Evolutionary conservation across 164 flowering plant genomes (phyloP).

Genomic region (Dillenia turbinata): DNA sequence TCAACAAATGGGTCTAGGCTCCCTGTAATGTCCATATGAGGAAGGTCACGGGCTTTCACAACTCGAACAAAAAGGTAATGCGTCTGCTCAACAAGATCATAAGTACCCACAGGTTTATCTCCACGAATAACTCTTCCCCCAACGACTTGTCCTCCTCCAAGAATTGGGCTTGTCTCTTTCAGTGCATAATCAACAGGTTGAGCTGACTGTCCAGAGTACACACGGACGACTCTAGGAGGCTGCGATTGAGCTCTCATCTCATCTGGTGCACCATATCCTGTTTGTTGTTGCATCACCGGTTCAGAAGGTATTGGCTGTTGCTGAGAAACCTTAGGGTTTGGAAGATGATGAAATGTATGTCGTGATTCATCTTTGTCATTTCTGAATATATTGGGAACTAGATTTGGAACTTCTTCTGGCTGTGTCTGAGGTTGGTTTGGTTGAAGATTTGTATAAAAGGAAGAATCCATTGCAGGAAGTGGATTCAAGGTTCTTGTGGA

Average conservation of each 20-base stretch:
- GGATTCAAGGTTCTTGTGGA: conserved; percentile 55
- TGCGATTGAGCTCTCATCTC: conserved; percentile 30
- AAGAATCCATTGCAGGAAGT: conserved; percentile 33
- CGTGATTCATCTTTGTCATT: conserved; percentile 28
- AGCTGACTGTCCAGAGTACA: conserved; percentile 31
- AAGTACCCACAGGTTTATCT: conserved; percentile 28
- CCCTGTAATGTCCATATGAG: neutral
- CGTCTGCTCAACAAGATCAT: conserved; percentile 40
- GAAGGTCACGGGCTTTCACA: conserved; percentile 22
- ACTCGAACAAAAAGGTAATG: conserved; percentile 30
- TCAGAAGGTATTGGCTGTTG: conserved; percentile 6
- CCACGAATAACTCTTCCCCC: conserved; percentile 46
- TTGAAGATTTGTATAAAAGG: conserved; percentile 11
- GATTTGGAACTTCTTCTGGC: neutral
- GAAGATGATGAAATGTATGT: conserved; percentile 71
- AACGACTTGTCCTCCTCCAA: conserved; percentile 61
- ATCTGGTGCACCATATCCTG: conserved; percentile 8
- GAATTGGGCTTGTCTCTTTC: conserved; percentile 75
- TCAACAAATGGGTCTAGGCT: conserved; percentile 21
- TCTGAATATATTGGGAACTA: conserved; percentile 5
- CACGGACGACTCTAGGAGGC: conserved; percentile 18
- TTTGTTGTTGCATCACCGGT: conserved; percentile 9
- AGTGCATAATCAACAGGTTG: conserved; percentile 42
- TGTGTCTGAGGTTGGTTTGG: conserved; percentile 15
- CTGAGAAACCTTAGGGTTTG: conserved; percentile 24